phyloP scores from a whole-genome alignment of 2,329 filamentous ascomycete species.

The Bipolaris sorokiniana region DNA sequence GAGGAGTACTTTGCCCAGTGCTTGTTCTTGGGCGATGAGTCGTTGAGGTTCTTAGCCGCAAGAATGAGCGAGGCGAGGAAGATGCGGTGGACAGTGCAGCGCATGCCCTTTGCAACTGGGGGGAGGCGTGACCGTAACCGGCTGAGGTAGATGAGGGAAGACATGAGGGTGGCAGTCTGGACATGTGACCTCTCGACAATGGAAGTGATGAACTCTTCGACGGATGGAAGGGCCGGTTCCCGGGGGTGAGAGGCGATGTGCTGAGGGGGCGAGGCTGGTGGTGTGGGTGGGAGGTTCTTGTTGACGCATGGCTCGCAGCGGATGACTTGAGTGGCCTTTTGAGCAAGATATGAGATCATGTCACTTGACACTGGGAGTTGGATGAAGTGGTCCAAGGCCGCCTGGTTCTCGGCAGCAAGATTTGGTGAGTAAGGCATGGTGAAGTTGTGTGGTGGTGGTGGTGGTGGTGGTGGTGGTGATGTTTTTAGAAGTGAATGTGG shows the following conservation, averaged over 20 bases:
- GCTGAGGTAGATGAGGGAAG: conserved; percentile 89
- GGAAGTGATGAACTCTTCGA: conserved; percentile 90
- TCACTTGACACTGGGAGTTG: conserved; percentile 74
- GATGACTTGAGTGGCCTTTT: conserved; percentile 78
- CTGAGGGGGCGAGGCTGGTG: conserved; percentile 64
- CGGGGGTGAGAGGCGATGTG: conserved; percentile 55
- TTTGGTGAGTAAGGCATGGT: conserved; percentile 55
- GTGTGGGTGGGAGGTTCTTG: conserved; percentile 63
- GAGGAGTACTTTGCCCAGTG: conserved; percentile 96
- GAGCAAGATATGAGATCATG: conserved; percentile 79
- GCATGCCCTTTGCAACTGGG: conserved; percentile 92
- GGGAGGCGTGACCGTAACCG: conserved; percentile 84
- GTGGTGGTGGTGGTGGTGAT: conserved; percentile 16
- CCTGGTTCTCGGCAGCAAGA: conserved; percentile 64
- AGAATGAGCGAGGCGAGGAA: conserved; percentile 87
- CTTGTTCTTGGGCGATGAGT: conserved; percentile 99
- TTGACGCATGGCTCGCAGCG: conserved; percentile 68
- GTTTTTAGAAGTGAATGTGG: conserved; percentile 26
- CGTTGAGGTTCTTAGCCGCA: conserved; percentile 96
- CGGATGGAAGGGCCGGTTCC: conserved; percentile 68
- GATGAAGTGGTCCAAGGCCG: conserved; percentile 80
- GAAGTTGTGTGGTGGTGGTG: conserved; percentile 18
- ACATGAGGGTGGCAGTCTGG: conserved; percentile 97
- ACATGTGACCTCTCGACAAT: conserved; percentile 93
- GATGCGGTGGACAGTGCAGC: conserved; percentile 96